Evolutionary conservation across 1,284 basidiomycete species (phyloP).

Genomic region (Entoloma clypeatum): DNA sequence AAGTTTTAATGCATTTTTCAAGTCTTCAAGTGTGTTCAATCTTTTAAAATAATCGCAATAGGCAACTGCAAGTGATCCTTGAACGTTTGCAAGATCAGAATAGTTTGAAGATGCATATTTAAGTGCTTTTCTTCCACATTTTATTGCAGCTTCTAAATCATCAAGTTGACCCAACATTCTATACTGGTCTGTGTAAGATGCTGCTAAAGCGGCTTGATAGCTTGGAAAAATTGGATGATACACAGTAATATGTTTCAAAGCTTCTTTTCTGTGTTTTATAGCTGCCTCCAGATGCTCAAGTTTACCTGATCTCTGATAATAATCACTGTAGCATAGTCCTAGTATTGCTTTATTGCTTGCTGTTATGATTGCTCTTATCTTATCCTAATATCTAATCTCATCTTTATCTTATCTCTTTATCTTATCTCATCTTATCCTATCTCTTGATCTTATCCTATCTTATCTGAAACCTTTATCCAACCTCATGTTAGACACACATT

Average conservation of each 20-base stretch:
- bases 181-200: background rate
- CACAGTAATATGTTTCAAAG: background rate
- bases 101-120: background rate
- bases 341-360: slow-evolving; percentile 5
- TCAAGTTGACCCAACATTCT: background rate
- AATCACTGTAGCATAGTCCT: slow-evolving; percentile 7
- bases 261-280: background rate
- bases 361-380: slow-evolving; percentile 9
- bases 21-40: slow-evolving; percentile 2
- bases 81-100: background rate
- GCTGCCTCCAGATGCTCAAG: background rate
- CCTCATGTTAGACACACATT: too few species aligned
- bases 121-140: slow-evolving; percentile 2
- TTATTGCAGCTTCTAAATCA: slow-evolving; percentile 5
- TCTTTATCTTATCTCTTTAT: slow-evolving; percentile 10
- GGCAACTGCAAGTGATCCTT: background rate
- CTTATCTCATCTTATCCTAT: slow-evolving; percentile 17
- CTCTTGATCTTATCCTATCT: too few species aligned
- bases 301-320: background rate
- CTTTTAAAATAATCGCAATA: slow-evolving; percentile 1
- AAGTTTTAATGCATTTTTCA: slow-evolving; percentile 3
- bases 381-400: slow-evolving; percentile 8
- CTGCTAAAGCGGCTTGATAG: background rate
- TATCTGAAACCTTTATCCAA: too few species aligned
- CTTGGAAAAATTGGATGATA: background rate